Evolutionary conservation across 352 stramenopile genomes (phyloP).

Genomic region (Pythium catenulatum): DNA sequence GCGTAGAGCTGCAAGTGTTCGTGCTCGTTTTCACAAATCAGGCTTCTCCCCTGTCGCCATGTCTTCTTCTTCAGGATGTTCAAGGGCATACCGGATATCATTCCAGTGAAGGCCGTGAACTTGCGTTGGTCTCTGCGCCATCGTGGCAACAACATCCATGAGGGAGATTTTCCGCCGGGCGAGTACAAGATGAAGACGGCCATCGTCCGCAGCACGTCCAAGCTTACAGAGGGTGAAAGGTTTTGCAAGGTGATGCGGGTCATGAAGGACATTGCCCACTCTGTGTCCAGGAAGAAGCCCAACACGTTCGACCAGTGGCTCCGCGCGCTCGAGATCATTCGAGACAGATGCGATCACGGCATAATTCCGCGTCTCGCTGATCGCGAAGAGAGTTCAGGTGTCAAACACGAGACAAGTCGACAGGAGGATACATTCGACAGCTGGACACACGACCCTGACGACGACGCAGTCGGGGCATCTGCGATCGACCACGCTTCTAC

Average conservation of each 20-base stretch:
- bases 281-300: background rate
- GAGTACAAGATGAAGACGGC: background rate
- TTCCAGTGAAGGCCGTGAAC: constrained; percentile 7
- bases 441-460: too few relatives aligned
- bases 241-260: constrained; percentile 22
- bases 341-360: background rate
- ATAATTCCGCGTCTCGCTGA: too few relatives aligned
- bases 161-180: background rate
- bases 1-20: constrained; percentile 7
- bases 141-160: constrained; percentile 2
- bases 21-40: constrained; percentile 25
- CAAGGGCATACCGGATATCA: background rate
- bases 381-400: too few relatives aligned
- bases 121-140: background rate
- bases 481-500: too few relatives aligned
- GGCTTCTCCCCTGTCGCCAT: constrained; percentile 22
- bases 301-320: background rate
- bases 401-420: too few relatives aligned
- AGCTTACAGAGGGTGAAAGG: background rate
- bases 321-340: background rate
- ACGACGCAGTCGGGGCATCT: too few relatives aligned
- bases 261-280: background rate
- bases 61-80: constrained; percentile 8
- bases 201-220: too few relatives aligned
- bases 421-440: too few relatives aligned